These are phyloP conservation scores for Blastocystis sp. DNA, from an alignment of 352 stramenopile species.

Conservation along the genomic window DNA sequence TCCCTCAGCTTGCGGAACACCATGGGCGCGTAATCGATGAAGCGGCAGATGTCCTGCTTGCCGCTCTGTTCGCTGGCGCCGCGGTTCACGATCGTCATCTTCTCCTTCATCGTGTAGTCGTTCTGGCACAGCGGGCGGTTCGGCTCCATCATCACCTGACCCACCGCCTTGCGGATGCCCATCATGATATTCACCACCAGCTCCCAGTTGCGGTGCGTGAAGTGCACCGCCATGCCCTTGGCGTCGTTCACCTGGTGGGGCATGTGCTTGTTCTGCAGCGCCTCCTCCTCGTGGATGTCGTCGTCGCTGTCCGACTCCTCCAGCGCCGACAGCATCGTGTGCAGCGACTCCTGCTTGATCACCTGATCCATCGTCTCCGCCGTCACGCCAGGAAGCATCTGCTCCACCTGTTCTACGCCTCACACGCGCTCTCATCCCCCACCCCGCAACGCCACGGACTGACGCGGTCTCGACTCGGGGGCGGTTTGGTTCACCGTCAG, in stretches of 20 bases:
- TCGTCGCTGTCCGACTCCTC: neutral
- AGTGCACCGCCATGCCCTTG: slow-evolving; percentile 74
- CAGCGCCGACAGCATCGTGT: neutral
- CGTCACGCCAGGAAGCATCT: slow-evolving; percentile 20
- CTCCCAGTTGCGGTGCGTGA: slow-evolving; percentile 91
- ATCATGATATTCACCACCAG: slow-evolving; percentile 98
- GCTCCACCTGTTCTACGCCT: slow-evolving; percentile 18
- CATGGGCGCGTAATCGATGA: slow-evolving; percentile 86
- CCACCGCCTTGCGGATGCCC: slow-evolving; percentile 91
- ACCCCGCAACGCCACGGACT: neutral
- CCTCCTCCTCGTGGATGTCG: neutral
- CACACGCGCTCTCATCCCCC: neutral
- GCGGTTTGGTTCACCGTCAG: neutral
- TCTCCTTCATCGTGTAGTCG: slow-evolving; percentile 85
- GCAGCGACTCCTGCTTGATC: neutral
- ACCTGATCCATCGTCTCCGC: slow-evolving; percentile 21
- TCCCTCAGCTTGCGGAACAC: slow-evolving; percentile 86
- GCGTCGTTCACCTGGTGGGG: slow-evolving; percentile 8
- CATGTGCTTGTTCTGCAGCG: slow-evolving; percentile 51
- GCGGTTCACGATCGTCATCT: slow-evolving; percentile 76
- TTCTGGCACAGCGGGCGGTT: slow-evolving; percentile 76
- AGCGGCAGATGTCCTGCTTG: slow-evolving; percentile 80
- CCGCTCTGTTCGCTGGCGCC: slow-evolving; percentile 76
- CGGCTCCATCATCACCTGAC: slow-evolving; percentile 79
- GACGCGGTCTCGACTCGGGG: neutral